Base-by-base conservation (phyloP, 2,329 filamentous ascomycete genomes). In the Podosphaera aphanis region DNA sequence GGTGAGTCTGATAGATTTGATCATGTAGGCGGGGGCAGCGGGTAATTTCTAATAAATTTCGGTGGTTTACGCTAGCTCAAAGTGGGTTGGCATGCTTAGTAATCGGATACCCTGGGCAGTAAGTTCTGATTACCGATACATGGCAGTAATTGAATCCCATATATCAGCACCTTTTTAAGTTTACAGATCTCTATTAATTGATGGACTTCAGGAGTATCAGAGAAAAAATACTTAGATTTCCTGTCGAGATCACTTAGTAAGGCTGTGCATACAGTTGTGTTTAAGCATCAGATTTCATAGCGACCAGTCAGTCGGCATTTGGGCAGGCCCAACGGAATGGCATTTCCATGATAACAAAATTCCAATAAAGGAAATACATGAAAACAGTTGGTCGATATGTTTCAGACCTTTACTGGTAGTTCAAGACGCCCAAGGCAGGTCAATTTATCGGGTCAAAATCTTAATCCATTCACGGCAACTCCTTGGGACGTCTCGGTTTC, bases 351-450 rank as follows among this genome's bases (percentile, higher is more conserved):
- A 49, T 55, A 54, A 49, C 42, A 25, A 46, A 38, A 42, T 46
- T 33, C 33, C 31, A 49, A 27, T 38, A 50, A 36, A 46, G 46
- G 45, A 40, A 40, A 33, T 33, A 33, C 3, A 33, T 4, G 1
- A 49, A 45, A 52, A 49, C 36, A 51, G 29, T 46, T 58, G 60
- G 29, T 46, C 59, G 60, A 58, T 54, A 94, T 94, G 88, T 92
- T 90, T 64, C 78, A 81, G 50, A 85, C 81, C 46, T 98, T 98
- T 65, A 90, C 83, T 20, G 90, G 90, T 55, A 83, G 66, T 63
- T 83, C 84, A 55, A 78, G 83, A 57, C 81, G 83, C 53, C 79
- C 80, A 50, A 79, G 90, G 52, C 86, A 94, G 61, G 84, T 95
- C 59, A 94, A 95, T 63, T 77, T 98, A 50, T 90, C 84, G 53